Evolutionary conservation across 257 asterid species (phyloP).

Genomic region (Linaria vulgaris): DNA sequence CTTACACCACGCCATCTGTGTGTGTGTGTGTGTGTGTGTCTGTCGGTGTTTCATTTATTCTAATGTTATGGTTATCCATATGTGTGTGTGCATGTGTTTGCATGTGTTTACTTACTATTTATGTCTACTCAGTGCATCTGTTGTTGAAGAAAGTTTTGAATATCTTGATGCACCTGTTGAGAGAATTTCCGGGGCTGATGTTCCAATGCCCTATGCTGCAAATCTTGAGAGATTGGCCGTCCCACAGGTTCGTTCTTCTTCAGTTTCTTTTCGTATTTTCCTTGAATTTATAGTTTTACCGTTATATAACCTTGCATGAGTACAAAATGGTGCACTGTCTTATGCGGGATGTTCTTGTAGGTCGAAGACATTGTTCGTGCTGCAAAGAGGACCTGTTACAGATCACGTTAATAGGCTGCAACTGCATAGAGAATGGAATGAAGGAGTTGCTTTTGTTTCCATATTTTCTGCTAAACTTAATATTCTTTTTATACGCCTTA

Average conservation of each 20-base stretch:
- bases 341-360: constrained; percentile 20
- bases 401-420: constrained; percentile 40
- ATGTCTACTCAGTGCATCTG: constrained; percentile 45
- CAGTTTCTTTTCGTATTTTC: not conserved
- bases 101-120: not conserved
- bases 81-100: not conserved
- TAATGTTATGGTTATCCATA: not conserved
- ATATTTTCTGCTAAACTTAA: constrained; percentile 6
- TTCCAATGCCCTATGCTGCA: constrained; percentile 73
- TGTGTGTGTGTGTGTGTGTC: not conserved
- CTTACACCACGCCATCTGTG: constrained; percentile 11
- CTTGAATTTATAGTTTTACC: not conserved
- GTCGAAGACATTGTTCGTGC: constrained; percentile 55
- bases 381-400: constrained; percentile 50
- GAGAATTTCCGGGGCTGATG: constrained; percentile 67
- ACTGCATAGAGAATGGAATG: constrained; percentile 27
- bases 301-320: not conserved
- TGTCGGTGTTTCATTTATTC: no score
- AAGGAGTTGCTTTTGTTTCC: constrained; percentile 15
- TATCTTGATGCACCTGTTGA: constrained; percentile 73
- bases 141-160: constrained; percentile 61
- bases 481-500: constrained; percentile 24
- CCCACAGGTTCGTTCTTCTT: constrained; percentile 49
- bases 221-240: constrained; percentile 67
- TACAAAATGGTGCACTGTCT: not conserved